phyloP scores from a whole-genome alignment of 2,329 filamentous ascomycete species.

The Aspergillus unguis region DNA sequence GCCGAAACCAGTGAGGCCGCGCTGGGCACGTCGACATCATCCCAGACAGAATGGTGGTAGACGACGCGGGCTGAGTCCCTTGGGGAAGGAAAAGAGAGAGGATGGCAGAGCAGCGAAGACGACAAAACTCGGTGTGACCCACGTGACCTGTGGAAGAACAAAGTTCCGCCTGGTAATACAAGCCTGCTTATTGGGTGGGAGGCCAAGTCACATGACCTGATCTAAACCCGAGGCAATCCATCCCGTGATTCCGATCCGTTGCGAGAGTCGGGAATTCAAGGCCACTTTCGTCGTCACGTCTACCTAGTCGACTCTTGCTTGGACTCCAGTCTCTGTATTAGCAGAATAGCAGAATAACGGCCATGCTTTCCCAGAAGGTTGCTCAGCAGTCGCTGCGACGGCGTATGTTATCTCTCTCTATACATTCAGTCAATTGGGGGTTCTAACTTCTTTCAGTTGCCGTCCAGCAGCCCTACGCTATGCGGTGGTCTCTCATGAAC shows the following conservation, averaged over 20 bases:
- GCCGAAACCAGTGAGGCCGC: conserved; percentile 42
- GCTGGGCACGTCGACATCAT: conserved; percentile 41
- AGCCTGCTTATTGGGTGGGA: conserved; percentile 32
- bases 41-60: conserved; percentile 26
- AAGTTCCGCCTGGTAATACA: conserved; percentile 39
- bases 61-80: conserved; percentile 42
- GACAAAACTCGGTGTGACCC: conserved; percentile 17
- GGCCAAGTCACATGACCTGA: conserved; percentile 34
- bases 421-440: conserved; percentile 14
- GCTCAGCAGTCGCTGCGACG: conserved; percentile 48
- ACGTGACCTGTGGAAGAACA: conserved; percentile 26
- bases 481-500: conserved; percentile 42
- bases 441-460: conserved; percentile 39
- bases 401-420: conserved; percentile 37
- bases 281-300: conserved; percentile 21
- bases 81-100: conserved; percentile 25
- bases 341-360: conserved; percentile 24
- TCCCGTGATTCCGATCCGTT: conserved; percentile 37
- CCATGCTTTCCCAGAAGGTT: conserved; percentile 48
- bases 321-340: conserved; percentile 11
- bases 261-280: conserved; percentile 25
- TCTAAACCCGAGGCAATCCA: conserved; percentile 40
- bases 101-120: conserved; percentile 18
- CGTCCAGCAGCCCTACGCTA: conserved; percentile 43
- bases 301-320: conserved; percentile 11